Conservation (phyloP, 2,329 filamentous ascomycete genomes). For the Paramyrothecium roridum region DNA sequence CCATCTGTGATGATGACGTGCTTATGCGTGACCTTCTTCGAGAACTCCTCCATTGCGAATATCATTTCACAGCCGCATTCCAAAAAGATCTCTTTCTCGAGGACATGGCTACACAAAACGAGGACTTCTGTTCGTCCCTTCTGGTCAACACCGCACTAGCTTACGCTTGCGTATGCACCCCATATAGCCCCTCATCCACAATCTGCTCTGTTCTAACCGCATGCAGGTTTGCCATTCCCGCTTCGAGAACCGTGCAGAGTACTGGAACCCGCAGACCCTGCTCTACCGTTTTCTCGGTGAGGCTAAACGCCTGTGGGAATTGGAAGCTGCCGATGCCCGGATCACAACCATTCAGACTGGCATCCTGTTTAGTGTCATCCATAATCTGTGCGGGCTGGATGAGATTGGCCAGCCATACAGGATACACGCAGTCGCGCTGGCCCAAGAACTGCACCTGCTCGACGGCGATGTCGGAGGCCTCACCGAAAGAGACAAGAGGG, state of each 20-base stretch:
- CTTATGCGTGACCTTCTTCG: slow-evolving; percentile 28
- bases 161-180: slow-evolving; percentile 27
- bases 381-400: slow-evolving; percentile 31
- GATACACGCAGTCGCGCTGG: slow-evolving; percentile 26
- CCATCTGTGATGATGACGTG: slow-evolving; percentile 26
- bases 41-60: slow-evolving; percentile 28
- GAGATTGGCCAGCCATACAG: slow-evolving; percentile 31
- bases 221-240: slow-evolving; percentile 23
- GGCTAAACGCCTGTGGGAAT: slow-evolving; percentile 34
- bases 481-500: slow-evolving; percentile 14
- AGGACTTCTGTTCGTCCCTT: slow-evolving; percentile 34
- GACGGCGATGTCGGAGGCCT: slow-evolving; percentile 5
- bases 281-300: slow-evolving; percentile 33
- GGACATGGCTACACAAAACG: slow-evolving; percentile 27
- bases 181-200: background rate
- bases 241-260: slow-evolving; percentile 24
- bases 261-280: slow-evolving; percentile 31
- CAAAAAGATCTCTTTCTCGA: slow-evolving; percentile 36
- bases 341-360: slow-evolving; percentile 34
- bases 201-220: background rate
- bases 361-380: slow-evolving; percentile 24
- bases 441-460: slow-evolving; percentile 27
- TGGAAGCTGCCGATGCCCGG: slow-evolving; percentile 20
- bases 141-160: slow-evolving; percentile 35
- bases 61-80: slow-evolving; percentile 29